phyloP scores from a whole-genome alignment of 148 eudicot genomes.

The Rhododendron williamsianum region DNA sequence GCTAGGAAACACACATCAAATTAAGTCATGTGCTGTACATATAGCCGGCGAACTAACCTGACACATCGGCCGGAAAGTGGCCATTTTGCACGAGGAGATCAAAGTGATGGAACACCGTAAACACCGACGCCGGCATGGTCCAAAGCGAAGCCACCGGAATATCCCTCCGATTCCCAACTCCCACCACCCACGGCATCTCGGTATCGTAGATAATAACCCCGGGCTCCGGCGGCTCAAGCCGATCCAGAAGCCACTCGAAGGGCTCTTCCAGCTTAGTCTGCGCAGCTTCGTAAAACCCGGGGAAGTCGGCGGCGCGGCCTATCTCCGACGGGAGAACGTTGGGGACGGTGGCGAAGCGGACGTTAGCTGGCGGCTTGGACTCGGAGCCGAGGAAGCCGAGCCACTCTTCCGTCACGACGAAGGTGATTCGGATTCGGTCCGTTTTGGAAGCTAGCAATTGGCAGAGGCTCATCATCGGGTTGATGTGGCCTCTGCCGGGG shows the following conservation, averaged over 20 bases:
- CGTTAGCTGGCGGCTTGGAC: conserved; percentile 19
- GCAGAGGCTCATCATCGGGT: conserved; percentile 69
- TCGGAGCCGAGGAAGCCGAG: conserved; percentile 39
- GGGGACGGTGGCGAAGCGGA: conserved; percentile 39
- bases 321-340: conserved; percentile 58
- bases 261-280: conserved; percentile 42
- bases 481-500: conserved; percentile 65
- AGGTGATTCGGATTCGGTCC: conserved; percentile 23
- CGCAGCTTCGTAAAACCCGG: conserved; percentile 31
- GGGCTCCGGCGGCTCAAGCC: conserved; percentile 28
- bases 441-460: conserved; percentile 21
- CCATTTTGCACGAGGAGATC: conserved; percentile 33
- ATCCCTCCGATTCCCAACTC: conserved; percentile 31
- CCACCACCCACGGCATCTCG: conserved; percentile 35
- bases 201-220: conserved; percentile 38
- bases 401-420: conserved; percentile 50
- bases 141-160: conserved; percentile 49
- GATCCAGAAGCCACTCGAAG: conserved; percentile 41
- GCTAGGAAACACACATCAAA: not conserved
- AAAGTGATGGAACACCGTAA: conserved; percentile 26
- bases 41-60: conserved; percentile 23
- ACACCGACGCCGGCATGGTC: conserved; percentile 40
- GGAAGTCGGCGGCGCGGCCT: conserved; percentile 35
- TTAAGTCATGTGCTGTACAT: not conserved
- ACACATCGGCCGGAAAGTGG: conserved; percentile 32